These are phyloP conservation scores for Barnettozyma hawaiiensis DNA, from an alignment of 1,139 yeast species.

Conservation along the genomic window DNA sequence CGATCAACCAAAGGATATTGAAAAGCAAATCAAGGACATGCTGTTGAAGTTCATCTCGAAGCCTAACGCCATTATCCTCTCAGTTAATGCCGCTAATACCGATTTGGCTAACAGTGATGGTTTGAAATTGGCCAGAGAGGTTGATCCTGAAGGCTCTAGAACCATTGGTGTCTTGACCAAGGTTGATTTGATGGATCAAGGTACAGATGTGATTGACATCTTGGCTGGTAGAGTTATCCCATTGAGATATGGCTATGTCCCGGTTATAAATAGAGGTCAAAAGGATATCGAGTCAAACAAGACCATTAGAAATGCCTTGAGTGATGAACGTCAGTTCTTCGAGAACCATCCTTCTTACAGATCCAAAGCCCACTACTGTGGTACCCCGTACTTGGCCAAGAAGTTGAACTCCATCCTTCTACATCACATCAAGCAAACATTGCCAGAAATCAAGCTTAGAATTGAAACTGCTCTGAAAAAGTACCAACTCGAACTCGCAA, in stretches of 20 bases:
- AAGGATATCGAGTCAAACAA: constrained; percentile 85
- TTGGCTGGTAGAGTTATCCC: constrained; percentile 96
- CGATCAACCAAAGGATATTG: constrained; percentile 97
- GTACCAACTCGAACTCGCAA: constrained; percentile 71
- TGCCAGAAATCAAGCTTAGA: constrained; percentile 90
- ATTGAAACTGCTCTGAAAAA: constrained; percentile 80
- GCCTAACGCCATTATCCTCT: constrained; percentile 91
- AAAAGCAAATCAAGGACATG: constrained; percentile 92
- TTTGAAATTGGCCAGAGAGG: constrained; percentile 91
- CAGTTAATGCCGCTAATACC: constrained; percentile 96
- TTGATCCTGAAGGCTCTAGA: constrained; percentile 94
- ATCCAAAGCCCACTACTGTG: constrained; percentile 87
- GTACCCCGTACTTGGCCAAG: constrained; percentile 94
- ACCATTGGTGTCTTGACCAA: constrained; percentile 96
- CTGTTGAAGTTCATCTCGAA: constrained; percentile 87
- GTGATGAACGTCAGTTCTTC: constrained; percentile 73
- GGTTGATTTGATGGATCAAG: constrained; percentile 96
- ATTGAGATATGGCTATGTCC: constrained; percentile 91
- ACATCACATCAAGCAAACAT: constrained; percentile 89
- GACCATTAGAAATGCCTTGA: constrained; percentile 83
- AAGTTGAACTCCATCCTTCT: constrained; percentile 83
- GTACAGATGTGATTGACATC: constrained; percentile 97
- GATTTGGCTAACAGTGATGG: constrained; percentile 98
- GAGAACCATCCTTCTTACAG: constrained; percentile 71
- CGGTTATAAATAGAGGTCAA: constrained; percentile 97